Evolutionary conservation across 1,139 yeast species (phyloP).

Genomic region (Geotrichum citri-aurantii): DNA sequence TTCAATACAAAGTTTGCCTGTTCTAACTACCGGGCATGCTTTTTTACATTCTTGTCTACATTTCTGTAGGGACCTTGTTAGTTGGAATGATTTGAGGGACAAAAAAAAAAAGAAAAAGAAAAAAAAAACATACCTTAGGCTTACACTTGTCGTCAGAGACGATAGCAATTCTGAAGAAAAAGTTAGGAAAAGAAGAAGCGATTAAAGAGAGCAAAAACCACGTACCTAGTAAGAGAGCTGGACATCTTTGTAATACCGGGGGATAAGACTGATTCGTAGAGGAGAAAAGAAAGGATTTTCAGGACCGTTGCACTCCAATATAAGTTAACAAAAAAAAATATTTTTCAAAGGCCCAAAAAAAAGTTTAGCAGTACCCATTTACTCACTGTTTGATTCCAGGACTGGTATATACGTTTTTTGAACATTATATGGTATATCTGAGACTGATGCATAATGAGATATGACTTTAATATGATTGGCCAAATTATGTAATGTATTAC

Average conservation of each 20-base stretch:
- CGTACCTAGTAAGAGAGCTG: conserved; percentile 13
- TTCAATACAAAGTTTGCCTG: conserved; percentile 96
- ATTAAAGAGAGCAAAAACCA: not conserved
- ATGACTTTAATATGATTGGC: not conserved
- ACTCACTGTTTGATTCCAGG: not conserved
- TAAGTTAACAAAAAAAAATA: not conserved
- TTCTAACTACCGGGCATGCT: conserved; percentile 94
- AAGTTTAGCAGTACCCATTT: not conserved
- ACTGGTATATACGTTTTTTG: not conserved
- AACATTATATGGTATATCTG: not conserved
- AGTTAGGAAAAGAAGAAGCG: conserved; percentile 1
- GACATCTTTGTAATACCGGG: conserved; percentile 5
- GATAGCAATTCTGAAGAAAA: conserved; percentile 58
- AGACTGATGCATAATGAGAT: not conserved
- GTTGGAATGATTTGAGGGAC: not conserved
- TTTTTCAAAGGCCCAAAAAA: not conserved
- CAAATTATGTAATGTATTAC: not conserved
- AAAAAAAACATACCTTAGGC: conserved; percentile 48
- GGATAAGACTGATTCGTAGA: not conserved
- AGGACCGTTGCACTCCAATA: not conserved
- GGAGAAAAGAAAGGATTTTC: not conserved
- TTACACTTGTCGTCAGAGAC: conserved; percentile 91
- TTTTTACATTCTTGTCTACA: conserved; percentile 97
- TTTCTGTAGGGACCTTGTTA: conserved; percentile 38
- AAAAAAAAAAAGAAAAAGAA: not conserved